These are phyloP conservation scores for Coemansia sp. DNA, from an alignment of 192 early-diverging fungal genomes.

Conservation along the genomic window DNA sequence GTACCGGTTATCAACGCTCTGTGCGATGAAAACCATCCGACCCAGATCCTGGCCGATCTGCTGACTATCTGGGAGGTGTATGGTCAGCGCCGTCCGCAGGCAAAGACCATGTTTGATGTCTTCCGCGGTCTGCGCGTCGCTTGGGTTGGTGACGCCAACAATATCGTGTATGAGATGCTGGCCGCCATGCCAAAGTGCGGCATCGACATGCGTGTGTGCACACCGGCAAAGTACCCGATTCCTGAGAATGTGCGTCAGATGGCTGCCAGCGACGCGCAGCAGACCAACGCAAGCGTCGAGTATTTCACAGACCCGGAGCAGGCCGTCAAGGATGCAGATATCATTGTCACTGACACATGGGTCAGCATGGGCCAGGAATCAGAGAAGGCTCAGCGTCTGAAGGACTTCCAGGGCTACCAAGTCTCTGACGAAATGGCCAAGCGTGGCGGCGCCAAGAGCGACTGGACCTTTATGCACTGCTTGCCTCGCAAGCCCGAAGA, in stretches of 20 bases:
- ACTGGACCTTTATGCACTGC: constrained; percentile 99
- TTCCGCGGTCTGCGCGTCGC: constrained; percentile 74
- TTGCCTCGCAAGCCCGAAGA: constrained; percentile 95
- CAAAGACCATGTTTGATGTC: constrained; percentile 43
- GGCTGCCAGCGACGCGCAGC: constrained; percentile 64
- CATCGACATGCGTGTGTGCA: constrained; percentile 76
- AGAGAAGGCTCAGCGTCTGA: constrained; percentile 80
- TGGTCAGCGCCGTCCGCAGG: constrained; percentile 20
- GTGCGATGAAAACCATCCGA: constrained; percentile 92
- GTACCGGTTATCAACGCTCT: constrained; percentile 97
- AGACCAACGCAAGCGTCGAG: constrained; percentile 50
- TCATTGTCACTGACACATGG: constrained; percentile 99
- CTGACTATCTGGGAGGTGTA: constrained; percentile 88
- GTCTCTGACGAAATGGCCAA: constrained; percentile 84
- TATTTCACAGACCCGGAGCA: constrained; percentile 70
- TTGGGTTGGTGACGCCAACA: constrained; percentile 99
- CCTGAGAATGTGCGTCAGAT: constrained; percentile 67
- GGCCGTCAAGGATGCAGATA: constrained; percentile 80
- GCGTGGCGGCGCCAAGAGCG: constrained; percentile 70
- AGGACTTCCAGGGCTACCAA: constrained; percentile 86
- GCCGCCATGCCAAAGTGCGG: constrained; percentile 88
- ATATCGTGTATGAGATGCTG: constrained; percentile 90
- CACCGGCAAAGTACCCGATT: constrained; percentile 78
- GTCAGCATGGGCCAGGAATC: constrained; percentile 97
- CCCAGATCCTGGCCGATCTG: constrained; percentile 95